A percentile compares a stretch with the other conserved stretches of the same genome.
phyloP scores from a whole-genome alignment of 2,329 filamentous ascomycete genomes.

The Pyrenophora seminiperda region DNA sequence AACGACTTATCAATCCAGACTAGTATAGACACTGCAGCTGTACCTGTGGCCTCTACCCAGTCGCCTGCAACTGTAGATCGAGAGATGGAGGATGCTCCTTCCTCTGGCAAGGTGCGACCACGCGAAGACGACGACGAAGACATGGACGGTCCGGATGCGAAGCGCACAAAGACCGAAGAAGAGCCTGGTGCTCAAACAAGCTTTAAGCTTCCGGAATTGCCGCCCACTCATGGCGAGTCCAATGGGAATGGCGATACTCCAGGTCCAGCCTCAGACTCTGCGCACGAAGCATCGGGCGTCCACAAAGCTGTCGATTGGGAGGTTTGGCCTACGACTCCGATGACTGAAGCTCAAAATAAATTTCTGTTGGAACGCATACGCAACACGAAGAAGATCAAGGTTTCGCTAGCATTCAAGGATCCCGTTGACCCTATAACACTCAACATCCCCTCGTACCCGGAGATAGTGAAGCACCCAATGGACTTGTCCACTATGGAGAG shows the following conservation, averaged over 20 bases:
- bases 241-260: constrained; percentile 29
- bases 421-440: constrained; percentile 80
- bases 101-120: constrained; percentile 63
- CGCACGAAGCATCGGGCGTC: constrained; percentile 38
- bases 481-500: constrained; percentile 83
- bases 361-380: constrained; percentile 70
- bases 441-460: constrained; percentile 73
- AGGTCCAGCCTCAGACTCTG: constrained; percentile 32
- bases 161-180: constrained; percentile 75
- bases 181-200: constrained; percentile 40
- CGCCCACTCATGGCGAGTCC: constrained; percentile 37
- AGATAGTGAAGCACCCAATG: constrained; percentile 76
- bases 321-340: constrained; percentile 39
- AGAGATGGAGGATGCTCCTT: constrained; percentile 48
- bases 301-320: constrained; percentile 43
- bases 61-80: constrained; percentile 38
- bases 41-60: constrained; percentile 22
- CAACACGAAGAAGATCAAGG: constrained; percentile 84
- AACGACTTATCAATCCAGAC: constrained; percentile 41
- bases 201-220: constrained; percentile 53
- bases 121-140: constrained; percentile 64
- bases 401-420: constrained; percentile 73
- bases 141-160: constrained; percentile 65
- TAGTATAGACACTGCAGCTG: constrained; percentile 18
- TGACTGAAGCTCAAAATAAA: constrained; percentile 63